These are phyloP conservation scores for Phaffomyces opuntiae DNA, from an alignment of 805 yeast species.

Conservation along the genomic window DNA sequence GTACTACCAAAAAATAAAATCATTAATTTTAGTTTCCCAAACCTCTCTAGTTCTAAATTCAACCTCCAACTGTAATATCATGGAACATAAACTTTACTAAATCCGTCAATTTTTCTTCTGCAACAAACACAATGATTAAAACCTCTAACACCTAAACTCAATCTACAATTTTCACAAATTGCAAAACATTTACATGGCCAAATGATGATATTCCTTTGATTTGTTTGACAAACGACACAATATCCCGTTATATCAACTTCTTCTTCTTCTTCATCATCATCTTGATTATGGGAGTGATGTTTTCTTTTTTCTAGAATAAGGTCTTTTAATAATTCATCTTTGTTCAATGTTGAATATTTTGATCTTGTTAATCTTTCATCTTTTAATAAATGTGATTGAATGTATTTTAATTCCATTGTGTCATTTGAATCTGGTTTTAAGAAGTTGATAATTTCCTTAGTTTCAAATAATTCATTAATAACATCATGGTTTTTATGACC, in stretches of 20 bases:
- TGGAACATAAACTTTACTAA: constrained; percentile 31
- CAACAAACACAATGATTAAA: constrained; percentile 83
- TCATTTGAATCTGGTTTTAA: constrained; percentile 24
- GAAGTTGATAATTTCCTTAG: constrained; percentile 21
- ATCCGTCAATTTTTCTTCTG: constrained; percentile 60
- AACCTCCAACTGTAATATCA: no score
- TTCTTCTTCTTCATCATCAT: constrained; percentile 15
- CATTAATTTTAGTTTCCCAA: no score
- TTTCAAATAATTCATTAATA: constrained; percentile 15
- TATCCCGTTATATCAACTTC: constrained; percentile 36
- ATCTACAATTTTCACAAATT: constrained; percentile 77
- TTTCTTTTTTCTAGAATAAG: constrained; percentile 23
- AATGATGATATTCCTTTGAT: constrained; percentile 61
- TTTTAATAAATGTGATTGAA: constrained; percentile 16
- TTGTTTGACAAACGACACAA: constrained; percentile 18
- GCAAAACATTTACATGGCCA: constrained; percentile 93
- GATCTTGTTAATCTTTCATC: constrained; percentile 29
- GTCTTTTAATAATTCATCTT: constrained; percentile 25
- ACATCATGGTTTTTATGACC: neutral
- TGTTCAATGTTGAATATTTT: constrained; percentile 24
- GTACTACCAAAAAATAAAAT: no score
- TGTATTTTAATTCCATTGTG: constrained; percentile 7
- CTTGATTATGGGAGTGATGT: constrained; percentile 13
- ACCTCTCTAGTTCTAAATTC: no score
- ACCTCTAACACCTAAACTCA: constrained; percentile 63